These are phyloP conservation scores for Populus hybrid DNA, from an alignment of 441 rosid genomes.

Conservation along the genomic window DNA sequence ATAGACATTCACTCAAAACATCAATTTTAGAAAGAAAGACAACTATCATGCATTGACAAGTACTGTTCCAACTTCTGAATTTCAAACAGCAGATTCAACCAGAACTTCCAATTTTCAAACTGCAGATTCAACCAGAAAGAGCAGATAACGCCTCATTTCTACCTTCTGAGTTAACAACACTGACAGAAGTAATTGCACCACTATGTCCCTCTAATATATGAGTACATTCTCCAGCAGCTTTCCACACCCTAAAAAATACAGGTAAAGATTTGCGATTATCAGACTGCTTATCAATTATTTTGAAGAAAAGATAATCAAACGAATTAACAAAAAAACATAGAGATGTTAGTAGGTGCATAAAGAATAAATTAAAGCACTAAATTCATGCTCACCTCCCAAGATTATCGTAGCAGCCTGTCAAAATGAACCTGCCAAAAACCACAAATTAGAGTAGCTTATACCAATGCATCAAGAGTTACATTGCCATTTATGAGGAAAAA, in stretches of 20 bases:
- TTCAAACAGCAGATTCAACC: neutral
- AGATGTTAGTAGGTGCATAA: neutral
- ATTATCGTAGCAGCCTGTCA: conserved; percentile 91
- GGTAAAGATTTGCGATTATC: neutral
- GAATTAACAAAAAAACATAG: neutral
- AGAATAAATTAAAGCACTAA: neutral
- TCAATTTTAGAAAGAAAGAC: neutral
- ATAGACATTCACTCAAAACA: neutral
- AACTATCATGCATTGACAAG: neutral
- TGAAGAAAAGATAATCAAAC: neutral
- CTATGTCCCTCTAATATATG: conserved; percentile 83
- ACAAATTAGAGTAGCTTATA: conserved; percentile 20
- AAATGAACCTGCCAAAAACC: conserved; percentile 67
- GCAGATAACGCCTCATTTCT: conserved; percentile 8
- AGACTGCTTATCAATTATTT: conserved; percentile 7
- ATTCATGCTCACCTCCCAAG: conserved; percentile 60
- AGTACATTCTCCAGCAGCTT: conserved; percentile 65
- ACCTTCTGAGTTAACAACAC: conserved; percentile 55
- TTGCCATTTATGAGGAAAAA: neutral
- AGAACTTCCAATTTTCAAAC: neutral
- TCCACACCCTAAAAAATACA: conserved; percentile 59
- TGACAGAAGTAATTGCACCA: conserved; percentile 69
- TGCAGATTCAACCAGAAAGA: neutral
- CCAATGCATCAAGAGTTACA: neutral
- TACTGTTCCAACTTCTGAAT: neutral